A percentile compares a stretch with the other conserved stretches of the same genome.
These are phyloP conservation scores for Mercurialis annua DNA, from an alignment of 345 rosid genomes.

Conservation along the genomic window DNA sequence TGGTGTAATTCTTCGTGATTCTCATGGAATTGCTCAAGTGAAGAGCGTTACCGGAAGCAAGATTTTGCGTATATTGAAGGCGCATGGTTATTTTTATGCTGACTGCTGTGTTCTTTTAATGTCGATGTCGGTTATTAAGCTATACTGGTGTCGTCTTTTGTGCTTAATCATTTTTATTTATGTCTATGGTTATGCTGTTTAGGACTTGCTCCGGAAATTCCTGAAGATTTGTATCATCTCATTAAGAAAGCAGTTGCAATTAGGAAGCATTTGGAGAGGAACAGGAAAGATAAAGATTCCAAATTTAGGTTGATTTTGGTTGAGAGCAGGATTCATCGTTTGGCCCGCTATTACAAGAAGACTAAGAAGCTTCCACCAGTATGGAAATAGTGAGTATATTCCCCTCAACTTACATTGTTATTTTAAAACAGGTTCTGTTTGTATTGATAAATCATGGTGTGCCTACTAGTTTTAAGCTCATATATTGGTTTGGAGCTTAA, in stretches of 20 bases:
- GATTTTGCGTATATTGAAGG: slow-evolving; percentile 60
- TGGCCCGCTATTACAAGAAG: slow-evolving; percentile 92
- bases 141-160: too few species aligned
- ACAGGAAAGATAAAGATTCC: slow-evolving; percentile 93
- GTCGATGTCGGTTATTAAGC: too few species aligned
- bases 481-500: too few species aligned
- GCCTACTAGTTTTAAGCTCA: too few species aligned
- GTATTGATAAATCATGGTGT: too few species aligned
- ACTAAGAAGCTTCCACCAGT: slow-evolving; percentile 94
- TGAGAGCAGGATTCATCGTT: slow-evolving; percentile 90
- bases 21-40: slow-evolving; percentile 73
- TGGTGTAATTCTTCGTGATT: slow-evolving; percentile 75
- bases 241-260: slow-evolving; percentile 93
- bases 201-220: slow-evolving; percentile 90
- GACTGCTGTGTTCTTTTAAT: background rate
- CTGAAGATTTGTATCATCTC: slow-evolving; percentile 82
- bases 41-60: slow-evolving; percentile 69
- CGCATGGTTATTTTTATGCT: slow-evolving; percentile 38
- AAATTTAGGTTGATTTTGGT: slow-evolving; percentile 86
- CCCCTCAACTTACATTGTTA: too few species aligned
- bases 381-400: slow-evolving; percentile 91
- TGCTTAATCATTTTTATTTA: background rate
- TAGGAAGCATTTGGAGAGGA: slow-evolving; percentile 93
- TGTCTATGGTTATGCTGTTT: background rate
- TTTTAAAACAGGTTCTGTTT: too few species aligned